phyloP scores from a whole-genome alignment of 108 stramenopile genomes.

The Pseudonitzschia pungens region DNA sequence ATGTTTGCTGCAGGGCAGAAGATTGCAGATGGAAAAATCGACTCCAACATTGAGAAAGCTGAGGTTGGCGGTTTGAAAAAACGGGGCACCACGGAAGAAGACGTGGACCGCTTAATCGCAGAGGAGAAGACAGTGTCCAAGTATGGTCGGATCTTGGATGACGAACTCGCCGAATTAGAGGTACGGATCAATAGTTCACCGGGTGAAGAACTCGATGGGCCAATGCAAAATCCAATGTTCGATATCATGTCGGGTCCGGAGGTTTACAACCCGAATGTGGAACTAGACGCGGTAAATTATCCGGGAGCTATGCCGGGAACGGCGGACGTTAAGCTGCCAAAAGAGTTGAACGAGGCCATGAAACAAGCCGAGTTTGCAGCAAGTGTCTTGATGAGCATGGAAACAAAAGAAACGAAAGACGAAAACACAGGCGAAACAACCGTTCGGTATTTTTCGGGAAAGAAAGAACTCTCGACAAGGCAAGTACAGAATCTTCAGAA shows the following conservation, averaged over 20 bases:
- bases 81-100: slow-evolving; percentile 33
- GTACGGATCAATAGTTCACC: slow-evolving; percentile 60
- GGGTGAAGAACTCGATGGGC: slow-evolving; percentile 60
- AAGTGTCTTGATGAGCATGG: slow-evolving; percentile 54
- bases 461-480: slow-evolving; percentile 49
- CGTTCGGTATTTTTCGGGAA: slow-evolving; percentile 56
- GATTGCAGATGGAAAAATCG: slow-evolving; percentile 55
- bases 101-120: slow-evolving; percentile 69
- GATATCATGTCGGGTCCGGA: slow-evolving; percentile 87
- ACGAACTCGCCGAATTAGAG: slow-evolving; percentile 79
- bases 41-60: neutral
- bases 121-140: slow-evolving; percentile 66
- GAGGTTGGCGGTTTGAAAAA: slow-evolving; percentile 13
- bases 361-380: slow-evolving; percentile 82
- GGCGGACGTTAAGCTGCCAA: slow-evolving; percentile 59
- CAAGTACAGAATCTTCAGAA: slow-evolving; percentile 61
- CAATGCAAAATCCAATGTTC: slow-evolving; percentile 59
- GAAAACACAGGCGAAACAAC: slow-evolving; percentile 24
- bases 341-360: slow-evolving; percentile 64
- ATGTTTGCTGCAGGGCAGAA: slow-evolving; percentile 79
- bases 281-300: slow-evolving; percentile 80
- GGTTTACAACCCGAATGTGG: slow-evolving; percentile 81
- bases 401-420: slow-evolving; percentile 30
- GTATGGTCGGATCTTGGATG: slow-evolving; percentile 71
- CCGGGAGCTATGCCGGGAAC: slow-evolving; percentile 77